A percentile compares a stretch with the other conserved stretches of the same genome.
These are phyloP conservation scores for Argentina anserina DNA, from an alignment of 306 rosid genomes.

Conservation along the genomic window DNA sequence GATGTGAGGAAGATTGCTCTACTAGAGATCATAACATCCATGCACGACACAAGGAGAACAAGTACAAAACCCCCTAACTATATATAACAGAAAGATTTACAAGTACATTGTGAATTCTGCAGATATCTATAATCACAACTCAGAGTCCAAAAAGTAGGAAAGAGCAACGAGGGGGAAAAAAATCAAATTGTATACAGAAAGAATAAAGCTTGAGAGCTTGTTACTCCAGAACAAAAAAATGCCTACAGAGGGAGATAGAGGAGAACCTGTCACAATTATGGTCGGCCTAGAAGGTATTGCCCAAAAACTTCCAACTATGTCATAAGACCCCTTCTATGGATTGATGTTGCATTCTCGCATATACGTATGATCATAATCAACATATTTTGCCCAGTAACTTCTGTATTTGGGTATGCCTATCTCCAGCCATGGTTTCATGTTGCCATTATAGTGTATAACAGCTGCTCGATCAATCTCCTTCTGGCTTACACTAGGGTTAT, in stretches of 20 bases:
- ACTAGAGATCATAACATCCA: background rate
- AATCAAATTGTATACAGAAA: conserved; percentile 41
- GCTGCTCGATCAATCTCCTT: conserved; percentile 74
- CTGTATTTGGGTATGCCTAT: conserved; percentile 83
- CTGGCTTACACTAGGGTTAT: conserved; percentile 59
- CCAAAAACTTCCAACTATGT: conserved; percentile 26
- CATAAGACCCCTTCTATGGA: conserved; percentile 41
- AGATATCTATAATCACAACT: background rate
- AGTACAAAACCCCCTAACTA: background rate
- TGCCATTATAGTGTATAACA: conserved; percentile 85
- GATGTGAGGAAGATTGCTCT: background rate
- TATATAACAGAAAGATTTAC: background rate
- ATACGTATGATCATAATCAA: conserved; percentile 60
- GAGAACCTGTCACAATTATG: conserved; percentile 34
- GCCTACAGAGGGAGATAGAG: conserved; percentile 37
- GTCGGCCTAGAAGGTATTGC: conserved; percentile 29
- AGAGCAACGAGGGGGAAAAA: background rate
- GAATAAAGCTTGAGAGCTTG: conserved; percentile 45
- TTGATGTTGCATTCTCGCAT: conserved; percentile 88
- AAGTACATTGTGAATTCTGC: background rate
- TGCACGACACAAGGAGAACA: background rate
- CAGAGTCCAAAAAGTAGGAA: background rate
- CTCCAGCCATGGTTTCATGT: conserved; percentile 99
- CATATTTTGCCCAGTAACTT: conserved; percentile 64
- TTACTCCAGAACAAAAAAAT: conserved; percentile 21